Conservation (phyloP, 1,284 basidiomycete genomes). For the Taiwanofungus camphoratus region DNA sequence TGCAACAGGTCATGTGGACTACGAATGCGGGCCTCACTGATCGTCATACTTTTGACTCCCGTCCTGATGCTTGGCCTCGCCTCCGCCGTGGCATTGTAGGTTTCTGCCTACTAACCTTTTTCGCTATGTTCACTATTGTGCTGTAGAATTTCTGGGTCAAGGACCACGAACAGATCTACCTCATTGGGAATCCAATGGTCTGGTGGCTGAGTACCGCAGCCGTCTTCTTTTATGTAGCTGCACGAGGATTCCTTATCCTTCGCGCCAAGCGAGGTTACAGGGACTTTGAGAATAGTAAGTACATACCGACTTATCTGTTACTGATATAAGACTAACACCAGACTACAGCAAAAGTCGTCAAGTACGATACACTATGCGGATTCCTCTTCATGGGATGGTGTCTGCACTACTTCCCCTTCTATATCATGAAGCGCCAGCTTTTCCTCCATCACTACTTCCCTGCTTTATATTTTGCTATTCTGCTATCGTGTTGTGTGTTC, state of each 20-base stretch:
- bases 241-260: slow-evolving; percentile 78
- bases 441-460: slow-evolving; percentile 98
- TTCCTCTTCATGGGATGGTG: slow-evolving; percentile 93
- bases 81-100: slow-evolving; percentile 89
- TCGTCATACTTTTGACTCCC: slow-evolving; percentile 90
- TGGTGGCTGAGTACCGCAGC: slow-evolving; percentile 85
- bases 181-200: slow-evolving; percentile 90
- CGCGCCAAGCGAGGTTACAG: slow-evolving; percentile 87
- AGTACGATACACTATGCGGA: slow-evolving; percentile 87
- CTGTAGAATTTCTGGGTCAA: slow-evolving; percentile 95
- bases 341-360: slow-evolving; percentile 74
- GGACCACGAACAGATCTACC: slow-evolving; percentile 91
- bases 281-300: slow-evolving; percentile 88
- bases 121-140: background rate
- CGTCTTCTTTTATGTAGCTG: slow-evolving; percentile 60
- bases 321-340: slow-evolving; percentile 1
- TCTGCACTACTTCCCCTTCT: slow-evolving; percentile 96
- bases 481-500: slow-evolving; percentile 76
- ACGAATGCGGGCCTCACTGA: slow-evolving; percentile 96
- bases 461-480: slow-evolving; percentile 89
- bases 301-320: slow-evolving; percentile 4
- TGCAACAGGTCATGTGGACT: slow-evolving; percentile 97
- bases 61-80: slow-evolving; percentile 86
- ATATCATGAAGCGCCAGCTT: slow-evolving; percentile 91
- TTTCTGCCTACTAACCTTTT: slow-evolving; percentile 14